These are phyloP conservation scores for Lagerstroemia speciosa DNA, from an alignment of 345 rosid genomes.

Conservation along the genomic window DNA sequence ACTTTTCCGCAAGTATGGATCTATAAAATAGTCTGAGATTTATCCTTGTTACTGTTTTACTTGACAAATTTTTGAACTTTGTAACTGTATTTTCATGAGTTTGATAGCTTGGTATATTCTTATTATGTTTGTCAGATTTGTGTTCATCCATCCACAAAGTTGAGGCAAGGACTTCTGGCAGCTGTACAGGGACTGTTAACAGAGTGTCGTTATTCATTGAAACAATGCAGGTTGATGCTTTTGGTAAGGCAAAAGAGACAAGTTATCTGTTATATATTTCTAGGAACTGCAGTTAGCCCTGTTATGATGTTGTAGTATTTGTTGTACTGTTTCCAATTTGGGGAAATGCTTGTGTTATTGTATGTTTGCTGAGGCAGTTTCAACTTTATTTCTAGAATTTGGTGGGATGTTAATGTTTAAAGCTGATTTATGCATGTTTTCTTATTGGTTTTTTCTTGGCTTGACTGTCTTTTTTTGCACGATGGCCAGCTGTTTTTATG, in stretches of 20 bases:
- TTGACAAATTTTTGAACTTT: not conserved
- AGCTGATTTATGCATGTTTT: not conserved
- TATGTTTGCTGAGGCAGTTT: not conserved
- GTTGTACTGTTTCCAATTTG: not conserved
- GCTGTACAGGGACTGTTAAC: conserved; percentile 60
- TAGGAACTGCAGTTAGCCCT: not conserved
- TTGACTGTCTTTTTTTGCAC: not conserved
- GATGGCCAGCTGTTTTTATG: not conserved
- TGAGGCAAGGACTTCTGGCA: conserved; percentile 60
- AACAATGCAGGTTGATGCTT: conserved; percentile 62
- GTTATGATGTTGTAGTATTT: not conserved
- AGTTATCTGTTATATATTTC: not conserved
- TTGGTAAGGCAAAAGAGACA: conserved; percentile 44
- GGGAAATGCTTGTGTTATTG: not conserved
- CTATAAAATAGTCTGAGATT: conserved; percentile 4
- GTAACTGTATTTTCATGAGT: not conserved
- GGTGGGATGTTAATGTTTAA: not conserved
- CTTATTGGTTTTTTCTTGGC: not conserved
- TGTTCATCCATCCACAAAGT: conserved; percentile 59
- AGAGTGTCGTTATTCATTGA: conserved; percentile 52
- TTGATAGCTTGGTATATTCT: conserved; percentile 7
- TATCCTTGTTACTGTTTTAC: not conserved
- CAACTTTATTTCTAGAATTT: not conserved
- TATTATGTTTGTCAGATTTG: conserved; percentile 48
- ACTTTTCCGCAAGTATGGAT: conserved; percentile 74